Evolutionary conservation across 805 yeast species (phyloP).

Genomic region (Kuraishia capsulata): DNA sequence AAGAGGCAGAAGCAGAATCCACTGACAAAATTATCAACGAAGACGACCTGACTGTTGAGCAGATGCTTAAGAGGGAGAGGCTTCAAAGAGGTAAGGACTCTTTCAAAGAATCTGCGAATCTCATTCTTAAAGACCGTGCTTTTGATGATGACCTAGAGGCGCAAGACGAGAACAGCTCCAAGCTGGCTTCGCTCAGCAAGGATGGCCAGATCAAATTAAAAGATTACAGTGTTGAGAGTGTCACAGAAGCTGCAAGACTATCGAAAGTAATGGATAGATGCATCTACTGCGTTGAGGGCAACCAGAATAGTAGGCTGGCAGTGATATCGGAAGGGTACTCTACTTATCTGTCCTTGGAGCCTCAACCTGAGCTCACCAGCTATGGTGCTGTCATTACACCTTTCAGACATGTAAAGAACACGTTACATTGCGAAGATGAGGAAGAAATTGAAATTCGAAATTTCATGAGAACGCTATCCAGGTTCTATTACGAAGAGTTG

Average conservation of each 20-base stretch:
- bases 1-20: neutral
- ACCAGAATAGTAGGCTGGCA: constrained; percentile 13
- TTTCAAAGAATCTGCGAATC: constrained; percentile 16
- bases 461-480: constrained; percentile 30
- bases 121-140: constrained; percentile 26
- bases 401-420: constrained; percentile 26
- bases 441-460: constrained; percentile 33
- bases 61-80: constrained; percentile 25
- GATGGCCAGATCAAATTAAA: constrained; percentile 14
- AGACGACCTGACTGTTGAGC: constrained; percentile 26
- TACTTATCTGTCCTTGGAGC: constrained; percentile 28
- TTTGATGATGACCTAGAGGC: constrained; percentile 31
- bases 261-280: constrained; percentile 24
- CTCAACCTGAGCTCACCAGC: constrained; percentile 28
- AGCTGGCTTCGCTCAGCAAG: constrained; percentile 22
- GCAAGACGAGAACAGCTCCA: constrained; percentile 30
- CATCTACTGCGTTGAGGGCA: constrained; percentile 24
- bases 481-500: constrained; percentile 27
- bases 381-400: constrained; percentile 32
- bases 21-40: constrained; percentile 7
- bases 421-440: constrained; percentile 29
- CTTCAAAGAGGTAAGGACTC: constrained; percentile 6
- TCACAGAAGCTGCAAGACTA: constrained; percentile 16
- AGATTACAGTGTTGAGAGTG: constrained; percentile 13
- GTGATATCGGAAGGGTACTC: constrained; percentile 23